Evolutionary conservation across 2,329 filamentous ascomycete species (phyloP), one percentile per base, ranked within the genome.

Genomic region (Cordyceps cateniannulata): DNA sequence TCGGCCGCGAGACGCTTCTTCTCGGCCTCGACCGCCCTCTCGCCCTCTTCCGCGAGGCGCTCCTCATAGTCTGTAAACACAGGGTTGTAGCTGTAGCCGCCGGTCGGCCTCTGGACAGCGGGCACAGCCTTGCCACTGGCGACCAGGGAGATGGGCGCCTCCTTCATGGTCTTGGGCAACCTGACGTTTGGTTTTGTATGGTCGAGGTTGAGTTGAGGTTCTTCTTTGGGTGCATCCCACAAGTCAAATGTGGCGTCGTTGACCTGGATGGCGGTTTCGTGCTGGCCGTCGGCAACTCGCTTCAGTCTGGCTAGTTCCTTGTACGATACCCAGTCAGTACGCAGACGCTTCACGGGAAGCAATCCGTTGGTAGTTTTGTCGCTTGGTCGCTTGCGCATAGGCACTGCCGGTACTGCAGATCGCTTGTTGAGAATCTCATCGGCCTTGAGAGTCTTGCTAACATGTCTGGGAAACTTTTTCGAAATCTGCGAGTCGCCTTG

Each of bases 71-170:
- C 92, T 64, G 85, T 83, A 67, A 96, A 96, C 6, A 85, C 79
- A 0, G 95, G 95, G 72, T 99, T 99, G 78, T 99, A 99, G 68
- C 91, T 96, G 73, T 88, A 91, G 62, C 91, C 92, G 18, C 88
- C 91, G 7, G 86, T 82, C 1, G 95, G 95, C 69, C 86, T 89
- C 63, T 83, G 81, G 0, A 99, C 89, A 3, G 92, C 87, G 1
- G 91, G 89, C 9, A 96, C 79, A 0, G 82, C 74, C 72, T 93
- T 96, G 42, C 92, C 93, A 69, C 82, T 91, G 48, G 88, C 89
- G n/a, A 90, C 83, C 32, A 98, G 82, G 3, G 93, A 91, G 58
- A 96, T 81, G 3, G 95, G 90, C 44, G 88, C 83, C 62, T 89
- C 82, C 68, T 88, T 88, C 66, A 96, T 73, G 0, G 93, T 92